Evolutionary conservation across 805 yeast genomes (phyloP), one percentile per base, ranked within the genome.

Genomic region (Lipomyces starkeyi): DNA sequence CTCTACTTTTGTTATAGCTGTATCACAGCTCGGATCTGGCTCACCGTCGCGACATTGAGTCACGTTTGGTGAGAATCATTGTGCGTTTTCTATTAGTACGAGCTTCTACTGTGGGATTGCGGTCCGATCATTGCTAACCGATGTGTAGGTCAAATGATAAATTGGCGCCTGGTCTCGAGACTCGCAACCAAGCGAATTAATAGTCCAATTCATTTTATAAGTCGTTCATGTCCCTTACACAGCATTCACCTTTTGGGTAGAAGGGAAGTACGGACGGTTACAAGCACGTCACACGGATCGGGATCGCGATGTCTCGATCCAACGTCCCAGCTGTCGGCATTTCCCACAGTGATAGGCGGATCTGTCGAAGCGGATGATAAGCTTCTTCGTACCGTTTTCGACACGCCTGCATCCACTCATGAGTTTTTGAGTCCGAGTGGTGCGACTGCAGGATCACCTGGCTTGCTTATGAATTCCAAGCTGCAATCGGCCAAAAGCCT

Each of bases 391-490:
- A 69, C 65, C 8, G 68, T 74, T 3, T 73, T 73, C 55, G 76
- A 73, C 29, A 57, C 67, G 32, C 43, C 65, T 2, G 59, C 56
- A 13, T 69, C 58, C 22, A 63, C 74, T 73, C 52, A 40, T 11
- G 73, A 62, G 1, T 67, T 69, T 40, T 40, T 67, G 25, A 29
- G 56, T 22, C 34, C 43, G 22, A 20, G 27, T 17, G 34, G 25
- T 17, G n/a, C 57, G 32, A 58, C 49, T 25, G 53, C 57, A 64
- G 65, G 55, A 43, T 37, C 61, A 32, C 65, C 37, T 29, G 98
- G 97, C 0, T 82, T 94, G 37, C 93, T 95, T 76, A 82, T 84
- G 62, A 93, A 94, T 73, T 89, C 90, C 40, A 85, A 84, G 68
- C 80, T 94, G 58, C 85, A 83, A 1, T 82, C 88, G 1, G 91